Evolutionary conservation across 345 rosid genomes (phyloP).

Genomic region (Salix caprea): DNA sequence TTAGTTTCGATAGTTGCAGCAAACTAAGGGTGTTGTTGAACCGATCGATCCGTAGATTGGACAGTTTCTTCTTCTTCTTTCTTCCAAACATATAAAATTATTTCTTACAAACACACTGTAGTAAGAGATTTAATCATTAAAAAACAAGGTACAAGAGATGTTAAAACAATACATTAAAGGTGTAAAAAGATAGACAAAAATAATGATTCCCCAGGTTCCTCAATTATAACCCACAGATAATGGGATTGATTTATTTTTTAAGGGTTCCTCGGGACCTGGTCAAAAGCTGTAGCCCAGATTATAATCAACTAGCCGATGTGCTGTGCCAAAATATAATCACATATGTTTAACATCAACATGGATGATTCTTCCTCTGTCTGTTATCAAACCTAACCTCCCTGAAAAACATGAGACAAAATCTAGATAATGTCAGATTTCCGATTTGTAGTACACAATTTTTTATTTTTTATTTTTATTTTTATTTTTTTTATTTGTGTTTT

Average conservation of each 20-base stretch:
- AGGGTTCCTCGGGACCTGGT: conserved; percentile 23
- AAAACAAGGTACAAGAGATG: no score
- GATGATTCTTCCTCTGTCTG: background rate
- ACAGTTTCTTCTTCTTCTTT: conserved; percentile 5
- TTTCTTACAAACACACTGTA: no score
- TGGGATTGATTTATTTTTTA: background rate
- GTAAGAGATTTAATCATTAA: no score
- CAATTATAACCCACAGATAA: conserved; percentile 21
- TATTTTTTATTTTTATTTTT: background rate
- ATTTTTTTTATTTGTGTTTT: background rate
- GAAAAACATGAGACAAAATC: background rate
- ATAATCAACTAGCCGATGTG: background rate
- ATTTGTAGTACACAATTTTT: background rate
- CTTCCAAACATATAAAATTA: background rate
- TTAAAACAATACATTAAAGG: no score
- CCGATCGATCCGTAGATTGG: conserved; percentile 33
- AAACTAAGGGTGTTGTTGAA: conserved; percentile 45
- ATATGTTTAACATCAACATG: background rate
- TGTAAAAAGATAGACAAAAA: background rate
- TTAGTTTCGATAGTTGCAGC: conserved; percentile 50
- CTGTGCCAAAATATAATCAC: background rate
- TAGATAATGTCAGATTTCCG: background rate
- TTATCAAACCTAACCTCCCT: background rate
- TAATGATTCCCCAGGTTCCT: conserved; percentile 32
- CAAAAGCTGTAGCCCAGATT: conserved; percentile 16